These are phyloP conservation scores for Metschnikowia vanudenii DNA, from an alignment of 805 yeast species.

Conservation along the genomic window DNA sequence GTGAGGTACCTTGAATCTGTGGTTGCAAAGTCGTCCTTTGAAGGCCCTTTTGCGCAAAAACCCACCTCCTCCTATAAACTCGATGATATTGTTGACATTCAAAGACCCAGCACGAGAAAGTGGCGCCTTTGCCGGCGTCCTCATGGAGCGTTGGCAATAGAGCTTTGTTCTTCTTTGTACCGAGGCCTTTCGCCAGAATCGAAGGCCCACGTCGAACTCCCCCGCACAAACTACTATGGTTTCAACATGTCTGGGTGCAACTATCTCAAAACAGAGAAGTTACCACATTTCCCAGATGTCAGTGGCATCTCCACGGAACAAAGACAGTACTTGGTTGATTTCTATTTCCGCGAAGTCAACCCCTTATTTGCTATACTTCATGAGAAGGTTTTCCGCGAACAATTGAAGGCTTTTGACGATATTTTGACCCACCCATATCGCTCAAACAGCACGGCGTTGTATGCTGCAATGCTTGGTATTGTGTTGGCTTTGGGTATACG, in stretches of 20 bases:
- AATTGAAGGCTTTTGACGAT: constrained; percentile 30
- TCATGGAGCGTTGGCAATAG: constrained; percentile 38
- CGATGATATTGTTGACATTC: constrained; percentile 20
- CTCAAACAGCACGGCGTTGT: constrained; percentile 43
- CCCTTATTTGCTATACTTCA: constrained; percentile 54
- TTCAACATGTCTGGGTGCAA: constrained; percentile 66
- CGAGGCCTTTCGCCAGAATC: constrained; percentile 34
- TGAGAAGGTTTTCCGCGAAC: constrained; percentile 53
- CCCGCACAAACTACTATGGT: constrained; percentile 59
- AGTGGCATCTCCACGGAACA: constrained; percentile 1
- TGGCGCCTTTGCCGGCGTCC: constrained; percentile 49
- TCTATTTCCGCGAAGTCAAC: constrained; percentile 49
- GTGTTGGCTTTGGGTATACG: constrained; percentile 52
- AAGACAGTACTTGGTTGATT: constrained; percentile 29
- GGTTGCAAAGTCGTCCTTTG: constrained; percentile 1
- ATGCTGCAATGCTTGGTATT: constrained; percentile 50
- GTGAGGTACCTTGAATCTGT: constrained; percentile 38
- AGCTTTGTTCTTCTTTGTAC: constrained; percentile 36
- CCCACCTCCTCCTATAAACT: neutral
- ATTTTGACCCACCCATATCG: constrained; percentile 18
- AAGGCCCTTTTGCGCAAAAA: neutral
- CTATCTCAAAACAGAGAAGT: constrained; percentile 37
- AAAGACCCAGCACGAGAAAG: constrained; percentile 31
- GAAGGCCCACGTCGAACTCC: constrained; percentile 39
- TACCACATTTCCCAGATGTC: constrained; percentile 35